A percentile compares a stretch with the other conserved stretches of the same genome.
These are phyloP conservation scores for Herpotrichia juniperi DNA, from an alignment of 2,329 filamentous ascomycete species.

Conservation along the genomic window DNA sequence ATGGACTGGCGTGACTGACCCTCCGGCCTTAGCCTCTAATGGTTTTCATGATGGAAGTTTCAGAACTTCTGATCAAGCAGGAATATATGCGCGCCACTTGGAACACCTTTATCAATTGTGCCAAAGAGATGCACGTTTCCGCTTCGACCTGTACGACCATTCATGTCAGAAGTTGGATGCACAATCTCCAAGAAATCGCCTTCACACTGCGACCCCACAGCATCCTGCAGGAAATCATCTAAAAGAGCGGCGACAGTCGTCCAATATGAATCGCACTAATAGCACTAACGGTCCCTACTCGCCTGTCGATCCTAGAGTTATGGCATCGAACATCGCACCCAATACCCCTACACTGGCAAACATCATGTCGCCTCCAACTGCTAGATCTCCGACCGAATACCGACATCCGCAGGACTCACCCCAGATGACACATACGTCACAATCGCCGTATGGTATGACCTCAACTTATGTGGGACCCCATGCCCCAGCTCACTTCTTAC, in stretches of 20 bases:
- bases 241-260: background rate
- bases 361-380: background rate
- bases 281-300: background rate
- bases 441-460: background rate
- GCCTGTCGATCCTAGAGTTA: background rate
- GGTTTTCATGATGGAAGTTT: background rate
- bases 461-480: background rate
- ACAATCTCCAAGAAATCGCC: conserved; percentile 5
- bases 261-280: background rate
- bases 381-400: background rate
- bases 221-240: background rate
- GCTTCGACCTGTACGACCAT: conserved; percentile 41
- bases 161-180: conserved; percentile 26
- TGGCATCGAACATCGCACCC: background rate
- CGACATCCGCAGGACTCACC: background rate
- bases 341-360: conserved; percentile 1
- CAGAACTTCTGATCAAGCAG: conserved; percentile 24
- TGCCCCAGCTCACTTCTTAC: background rate
- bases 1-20: conserved; percentile 20
- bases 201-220: background rate
- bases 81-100: conserved; percentile 32
- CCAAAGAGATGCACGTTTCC: conserved; percentile 23
- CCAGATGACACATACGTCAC: background rate
- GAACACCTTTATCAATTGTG: conserved; percentile 27
- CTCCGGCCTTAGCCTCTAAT: background rate